These are phyloP conservation scores for Dactylellina leptospora DNA, from an alignment of 2,329 filamentous ascomycete genomes.

Conservation along the genomic window DNA sequence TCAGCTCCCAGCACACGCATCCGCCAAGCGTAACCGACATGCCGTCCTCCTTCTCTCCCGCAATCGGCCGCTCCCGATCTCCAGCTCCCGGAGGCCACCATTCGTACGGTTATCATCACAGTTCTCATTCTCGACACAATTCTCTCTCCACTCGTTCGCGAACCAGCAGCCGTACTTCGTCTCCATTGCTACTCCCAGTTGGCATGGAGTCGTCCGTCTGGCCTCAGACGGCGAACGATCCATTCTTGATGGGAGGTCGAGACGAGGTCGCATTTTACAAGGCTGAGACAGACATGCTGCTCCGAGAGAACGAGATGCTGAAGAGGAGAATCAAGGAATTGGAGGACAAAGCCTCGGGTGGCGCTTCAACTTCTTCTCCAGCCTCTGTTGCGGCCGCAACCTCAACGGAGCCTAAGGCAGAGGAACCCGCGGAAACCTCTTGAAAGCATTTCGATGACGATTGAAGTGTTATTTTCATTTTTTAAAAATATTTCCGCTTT, in stretches of 20 bases:
- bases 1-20: conserved; percentile 58
- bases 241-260: conserved; percentile 62
- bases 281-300: conserved; percentile 79
- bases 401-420: conserved; percentile 4
- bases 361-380: conserved; percentile 10
- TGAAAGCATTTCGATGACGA: background rate
- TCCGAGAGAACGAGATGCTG: conserved; percentile 84
- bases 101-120: conserved; percentile 47
- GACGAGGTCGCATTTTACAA: conserved; percentile 83
- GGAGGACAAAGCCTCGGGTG: conserved; percentile 53
- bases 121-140: conserved; percentile 63
- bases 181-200: conserved; percentile 69
- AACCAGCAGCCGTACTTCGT: conserved; percentile 68
- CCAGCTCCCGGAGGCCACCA: conserved; percentile 58
- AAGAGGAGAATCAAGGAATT: conserved; percentile 68
- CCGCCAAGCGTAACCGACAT: conserved; percentile 54
- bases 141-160: conserved; percentile 63
- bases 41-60: conserved; percentile 60
- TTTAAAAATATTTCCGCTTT: background rate
- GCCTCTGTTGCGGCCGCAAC: conserved; percentile 12
- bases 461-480: background rate
- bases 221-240: conserved; percentile 63
- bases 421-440: conserved; percentile 3
- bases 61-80: conserved; percentile 66
- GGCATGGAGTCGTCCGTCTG: conserved; percentile 67